These are phyloP conservation scores for Diversispora epigaea DNA, from an alignment of 192 early-diverging fungal species.

Conservation along the genomic window DNA sequence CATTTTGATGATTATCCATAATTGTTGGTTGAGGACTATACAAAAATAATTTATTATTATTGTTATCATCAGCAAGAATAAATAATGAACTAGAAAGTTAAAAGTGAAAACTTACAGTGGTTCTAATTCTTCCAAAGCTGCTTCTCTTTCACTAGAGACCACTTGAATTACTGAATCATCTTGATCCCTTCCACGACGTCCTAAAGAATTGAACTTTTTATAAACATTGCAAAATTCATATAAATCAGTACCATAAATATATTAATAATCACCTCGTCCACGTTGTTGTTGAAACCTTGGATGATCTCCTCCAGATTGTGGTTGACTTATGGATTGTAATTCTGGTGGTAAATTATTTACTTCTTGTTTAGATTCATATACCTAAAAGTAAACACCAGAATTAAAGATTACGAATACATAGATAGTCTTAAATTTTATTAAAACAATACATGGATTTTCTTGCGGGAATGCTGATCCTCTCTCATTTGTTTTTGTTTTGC, in stretches of 20 bases:
- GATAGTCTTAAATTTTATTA: neutral
- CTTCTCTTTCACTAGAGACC: constrained; percentile 35
- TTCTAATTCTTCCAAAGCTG: constrained; percentile 36
- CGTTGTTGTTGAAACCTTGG: constrained; percentile 15
- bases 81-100: neutral
- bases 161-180: constrained; percentile 37
- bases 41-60: neutral
- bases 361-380: constrained; percentile 31
- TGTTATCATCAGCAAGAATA: neutral
- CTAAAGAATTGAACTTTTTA: constrained; percentile 9
- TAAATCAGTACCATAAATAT: neutral
- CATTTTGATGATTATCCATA: constrained; percentile 13
- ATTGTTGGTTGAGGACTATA: constrained; percentile 20
- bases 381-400: neutral
- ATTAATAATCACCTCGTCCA: constrained; percentile 13
- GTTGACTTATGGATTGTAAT: constrained; percentile 17
- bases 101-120: constrained; percentile 22
- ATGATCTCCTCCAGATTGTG: constrained; percentile 12
- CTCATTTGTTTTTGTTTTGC: constrained; percentile 89
- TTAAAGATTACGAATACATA: neutral
- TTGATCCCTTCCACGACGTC: constrained; percentile 35
- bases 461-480: constrained; percentile 60
- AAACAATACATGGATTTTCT: constrained; percentile 46
- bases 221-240: neutral
- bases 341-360: constrained; percentile 16